Evolutionary conservation across 1,139 yeast genomes (phyloP).

Genomic region (Starmera stellimalicola): DNA sequence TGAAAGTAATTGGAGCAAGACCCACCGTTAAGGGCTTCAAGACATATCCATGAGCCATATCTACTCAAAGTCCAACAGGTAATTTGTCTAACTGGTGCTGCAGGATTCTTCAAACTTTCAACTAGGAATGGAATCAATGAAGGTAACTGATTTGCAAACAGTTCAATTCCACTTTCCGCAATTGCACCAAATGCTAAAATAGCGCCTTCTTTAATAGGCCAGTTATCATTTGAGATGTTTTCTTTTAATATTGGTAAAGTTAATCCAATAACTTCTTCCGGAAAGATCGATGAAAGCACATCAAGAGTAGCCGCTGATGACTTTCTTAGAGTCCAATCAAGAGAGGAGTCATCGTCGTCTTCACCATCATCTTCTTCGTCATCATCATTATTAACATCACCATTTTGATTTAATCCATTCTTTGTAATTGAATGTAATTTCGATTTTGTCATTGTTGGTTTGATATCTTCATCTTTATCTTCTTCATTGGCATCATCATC

Average conservation of each 20-base stretch:
- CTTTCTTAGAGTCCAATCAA: slow-evolving; percentile 86
- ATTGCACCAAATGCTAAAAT: slow-evolving; percentile 93
- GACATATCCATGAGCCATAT: slow-evolving; percentile 72
- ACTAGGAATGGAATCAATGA: slow-evolving; percentile 78
- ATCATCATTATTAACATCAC: slow-evolving; percentile 35
- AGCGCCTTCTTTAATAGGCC: slow-evolving; percentile 92
- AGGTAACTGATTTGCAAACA: slow-evolving; percentile 66
- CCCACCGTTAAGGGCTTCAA: slow-evolving; percentile 53
- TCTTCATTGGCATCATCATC: slow-evolving; percentile 66
- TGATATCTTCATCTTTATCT: slow-evolving; percentile 81
- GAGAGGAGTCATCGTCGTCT: slow-evolving; percentile 50
- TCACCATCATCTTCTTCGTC: slow-evolving; percentile 54
- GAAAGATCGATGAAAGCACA: slow-evolving; percentile 58
- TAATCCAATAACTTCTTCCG: slow-evolving; percentile 56
- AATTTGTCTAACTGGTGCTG: slow-evolving; percentile 85
- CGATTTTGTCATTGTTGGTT: slow-evolving; percentile 64
- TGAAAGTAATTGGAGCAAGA: slow-evolving; percentile 57
- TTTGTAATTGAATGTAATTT: slow-evolving; percentile 46
- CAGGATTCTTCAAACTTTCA: slow-evolving; percentile 63
- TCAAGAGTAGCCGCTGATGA: slow-evolving; percentile 93
- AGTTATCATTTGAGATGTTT: slow-evolving; percentile 55
- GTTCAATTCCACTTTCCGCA: slow-evolving; percentile 76
- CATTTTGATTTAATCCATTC: slow-evolving; percentile 20
- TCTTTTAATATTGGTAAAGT: slow-evolving; percentile 72
- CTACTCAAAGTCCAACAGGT: slow-evolving; percentile 94